Conservation (phyloP, 2,329 filamentous ascomycete genomes). For the Colletotrichum camelliae region DNA sequence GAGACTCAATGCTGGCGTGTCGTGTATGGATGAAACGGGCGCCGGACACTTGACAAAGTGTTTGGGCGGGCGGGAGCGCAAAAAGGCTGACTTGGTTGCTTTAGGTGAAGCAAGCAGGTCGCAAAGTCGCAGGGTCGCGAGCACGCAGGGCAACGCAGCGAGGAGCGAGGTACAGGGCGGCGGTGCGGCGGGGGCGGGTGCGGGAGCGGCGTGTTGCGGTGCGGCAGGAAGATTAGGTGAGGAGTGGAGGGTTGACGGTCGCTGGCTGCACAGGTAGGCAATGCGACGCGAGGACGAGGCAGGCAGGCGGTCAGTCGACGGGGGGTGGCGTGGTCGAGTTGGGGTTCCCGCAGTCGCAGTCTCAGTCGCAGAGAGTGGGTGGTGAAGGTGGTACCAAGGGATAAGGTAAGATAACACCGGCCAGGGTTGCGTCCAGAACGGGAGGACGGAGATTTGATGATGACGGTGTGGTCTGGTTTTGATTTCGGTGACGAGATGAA, state of each 20-base stretch:
- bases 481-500: neutral
- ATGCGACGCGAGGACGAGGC: neutral
- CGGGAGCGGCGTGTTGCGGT: neutral
- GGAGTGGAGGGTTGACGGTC: neutral
- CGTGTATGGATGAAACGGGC: slow-evolving; percentile 17
- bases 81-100: neutral
- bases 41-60: slow-evolving; percentile 1
- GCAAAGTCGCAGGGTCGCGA: neutral
- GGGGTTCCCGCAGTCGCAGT: neutral
- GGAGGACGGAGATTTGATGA: neutral
- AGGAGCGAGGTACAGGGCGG: neutral
- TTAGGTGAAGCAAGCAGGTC: neutral
- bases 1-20: slow-evolving; percentile 2
- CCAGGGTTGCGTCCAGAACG: neutral
- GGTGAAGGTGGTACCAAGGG: neutral
- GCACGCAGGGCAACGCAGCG: neutral
- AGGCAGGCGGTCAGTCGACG: neutral
- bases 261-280: neutral
- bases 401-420: neutral
- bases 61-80: neutral
- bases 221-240: neutral
- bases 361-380: neutral
- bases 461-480: neutral
- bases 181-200: neutral
- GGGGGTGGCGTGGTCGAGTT: neutral